Evolutionary conservation across 257 asterid genomes (phyloP).

Genomic region (Solanum acaule): DNA sequence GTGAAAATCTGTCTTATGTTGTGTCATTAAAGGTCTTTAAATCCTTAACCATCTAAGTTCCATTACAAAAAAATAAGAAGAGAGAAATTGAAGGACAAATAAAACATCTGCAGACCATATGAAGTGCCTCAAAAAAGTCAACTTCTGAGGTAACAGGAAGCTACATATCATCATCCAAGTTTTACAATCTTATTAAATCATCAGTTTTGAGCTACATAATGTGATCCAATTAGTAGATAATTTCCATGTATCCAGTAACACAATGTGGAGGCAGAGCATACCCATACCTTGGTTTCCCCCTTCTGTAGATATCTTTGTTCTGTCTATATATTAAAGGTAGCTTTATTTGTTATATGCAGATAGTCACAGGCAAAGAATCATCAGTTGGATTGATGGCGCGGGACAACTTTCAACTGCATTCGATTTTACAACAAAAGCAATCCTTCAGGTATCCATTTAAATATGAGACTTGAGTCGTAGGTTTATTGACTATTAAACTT

Average conservation of each 20-base stretch:
- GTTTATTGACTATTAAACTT: background rate
- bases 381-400: constrained; percentile 81
- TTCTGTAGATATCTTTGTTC: background rate
- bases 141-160: background rate
- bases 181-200: background rate
- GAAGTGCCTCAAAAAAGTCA: background rate
- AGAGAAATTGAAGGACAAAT: background rate
- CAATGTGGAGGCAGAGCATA: background rate
- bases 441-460: constrained; percentile 60
- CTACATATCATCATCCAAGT: background rate
- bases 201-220: background rate
- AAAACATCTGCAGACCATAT: background rate
- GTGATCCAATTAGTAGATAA: background rate
- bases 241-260: background rate
- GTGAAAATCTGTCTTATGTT: background rate
- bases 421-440: constrained; percentile 95
- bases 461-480: background rate
- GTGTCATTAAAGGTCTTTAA: background rate
- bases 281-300: background rate
- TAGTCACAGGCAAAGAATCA: constrained; percentile 83
- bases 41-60: background rate
- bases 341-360: constrained; percentile 34
- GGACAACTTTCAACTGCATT: constrained; percentile 89
- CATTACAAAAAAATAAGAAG: background rate
- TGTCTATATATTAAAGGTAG: background rate